phyloP scores from a whole-genome alignment of 108 stramenopile species.

The Thalassiosira profunda region DNA sequence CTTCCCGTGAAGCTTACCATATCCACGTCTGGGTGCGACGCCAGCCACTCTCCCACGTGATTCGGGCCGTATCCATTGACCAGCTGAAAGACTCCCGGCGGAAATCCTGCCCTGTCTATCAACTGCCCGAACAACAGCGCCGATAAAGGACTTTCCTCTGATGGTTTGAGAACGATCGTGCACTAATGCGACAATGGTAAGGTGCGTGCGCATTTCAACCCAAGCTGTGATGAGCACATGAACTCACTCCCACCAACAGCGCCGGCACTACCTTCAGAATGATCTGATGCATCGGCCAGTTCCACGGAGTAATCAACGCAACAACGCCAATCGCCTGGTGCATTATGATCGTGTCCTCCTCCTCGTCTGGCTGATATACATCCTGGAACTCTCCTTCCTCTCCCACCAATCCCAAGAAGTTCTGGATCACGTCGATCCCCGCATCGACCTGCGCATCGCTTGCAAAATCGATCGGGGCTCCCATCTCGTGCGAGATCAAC shows the following conservation, averaged over 20 bases:
- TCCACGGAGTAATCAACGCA: conserved; percentile 75
- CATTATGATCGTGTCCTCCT: not conserved
- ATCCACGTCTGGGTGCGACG: conserved; percentile 31
- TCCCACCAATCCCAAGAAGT: not conserved
- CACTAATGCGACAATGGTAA: no score
- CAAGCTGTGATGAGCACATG: no score
- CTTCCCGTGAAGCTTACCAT: conserved; percentile 80
- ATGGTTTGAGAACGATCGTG: conserved; percentile 78
- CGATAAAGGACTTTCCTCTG: conserved; percentile 79
- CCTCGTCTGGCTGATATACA: not conserved
- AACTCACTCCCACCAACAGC: conserved; percentile 79
- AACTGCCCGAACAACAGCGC: conserved; percentile 48
- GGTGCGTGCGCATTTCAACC: no score
- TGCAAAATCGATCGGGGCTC: conserved; percentile 32
- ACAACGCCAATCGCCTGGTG: conserved; percentile 24
- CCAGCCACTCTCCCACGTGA: conserved; percentile 28
- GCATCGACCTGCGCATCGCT: conserved; percentile 23
- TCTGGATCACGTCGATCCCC: conserved; percentile 14
- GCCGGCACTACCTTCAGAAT: conserved; percentile 82
- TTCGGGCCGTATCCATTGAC: conserved; percentile 54
- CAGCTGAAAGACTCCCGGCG: conserved; percentile 69
- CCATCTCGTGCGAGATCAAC: conserved; percentile 40
- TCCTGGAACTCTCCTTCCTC: not conserved
- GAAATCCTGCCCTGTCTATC: conserved; percentile 55
- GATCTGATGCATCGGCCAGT: conserved; percentile 76